Percentiles rank a stretch among this genome's conserved stretches.
These are phyloP conservation scores for Myriosclerotinia duriaeana DNA, from an alignment of 2,329 filamentous ascomycete genomes.

Conservation along the genomic window DNA sequence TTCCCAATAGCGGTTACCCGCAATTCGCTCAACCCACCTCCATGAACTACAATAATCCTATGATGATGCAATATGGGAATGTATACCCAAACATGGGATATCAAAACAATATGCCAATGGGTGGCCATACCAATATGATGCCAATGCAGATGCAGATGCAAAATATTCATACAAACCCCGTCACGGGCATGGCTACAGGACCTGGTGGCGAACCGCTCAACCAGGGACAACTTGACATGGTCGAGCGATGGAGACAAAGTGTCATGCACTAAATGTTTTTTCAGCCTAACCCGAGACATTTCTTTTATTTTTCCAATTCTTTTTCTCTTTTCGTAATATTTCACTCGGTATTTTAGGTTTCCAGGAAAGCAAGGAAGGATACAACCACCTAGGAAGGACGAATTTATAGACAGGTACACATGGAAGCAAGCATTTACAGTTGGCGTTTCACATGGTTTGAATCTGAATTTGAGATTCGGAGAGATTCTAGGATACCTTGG, in stretches of 20 bases:
- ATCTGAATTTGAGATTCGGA: not conserved
- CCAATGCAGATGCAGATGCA: conserved; percentile 29
- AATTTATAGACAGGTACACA: conserved; percentile 20
- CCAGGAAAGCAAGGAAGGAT: not conserved
- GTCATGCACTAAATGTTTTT: conserved; percentile 37
- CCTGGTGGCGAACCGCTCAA: conserved; percentile 32
- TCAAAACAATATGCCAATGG: conserved; percentile 23
- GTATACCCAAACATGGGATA: conserved; percentile 31
- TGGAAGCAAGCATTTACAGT: conserved; percentile 18
- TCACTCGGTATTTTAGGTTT: not conserved
- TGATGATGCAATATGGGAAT: conserved; percentile 34
- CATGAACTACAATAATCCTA: conserved; percentile 25
- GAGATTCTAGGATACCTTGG: not conserved
- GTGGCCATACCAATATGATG: conserved; percentile 25
- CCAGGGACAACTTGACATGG: conserved; percentile 42
- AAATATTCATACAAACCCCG: conserved; percentile 30
- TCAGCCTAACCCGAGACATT: not conserved
- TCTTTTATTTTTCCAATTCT: too few species aligned
- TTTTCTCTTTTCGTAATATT: not conserved
- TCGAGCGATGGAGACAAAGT: conserved; percentile 42
- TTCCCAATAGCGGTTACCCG: conserved; percentile 21
- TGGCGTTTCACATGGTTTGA: not conserved
- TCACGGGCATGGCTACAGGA: conserved; percentile 32
- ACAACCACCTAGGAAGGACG: conserved; percentile 2
- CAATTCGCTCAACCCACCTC: conserved; percentile 34